Evolutionary conservation across 2,329 filamentous ascomycete genomes (phyloP).

Genomic region (Clonostachys rosea): DNA sequence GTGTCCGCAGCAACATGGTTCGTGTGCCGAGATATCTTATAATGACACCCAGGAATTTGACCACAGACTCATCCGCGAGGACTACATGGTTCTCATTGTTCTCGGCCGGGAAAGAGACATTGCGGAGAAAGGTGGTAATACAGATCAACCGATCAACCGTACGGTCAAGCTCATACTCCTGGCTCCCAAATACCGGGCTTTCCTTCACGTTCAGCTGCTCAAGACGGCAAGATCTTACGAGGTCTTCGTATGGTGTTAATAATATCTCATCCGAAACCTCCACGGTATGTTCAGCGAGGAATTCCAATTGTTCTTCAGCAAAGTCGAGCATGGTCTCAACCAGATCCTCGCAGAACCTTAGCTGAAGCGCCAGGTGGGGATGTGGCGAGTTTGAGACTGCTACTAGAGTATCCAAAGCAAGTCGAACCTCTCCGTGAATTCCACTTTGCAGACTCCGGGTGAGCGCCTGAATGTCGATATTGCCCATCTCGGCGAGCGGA

Average conservation of each 20-base stretch:
- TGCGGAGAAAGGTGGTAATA: slow-evolving; percentile 87
- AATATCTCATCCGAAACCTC: slow-evolving; percentile 86
- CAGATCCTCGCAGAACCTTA: slow-evolving; percentile 79
- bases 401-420: slow-evolving; percentile 81
- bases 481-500: slow-evolving; percentile 69
- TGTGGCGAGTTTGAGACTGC: slow-evolving; percentile 59
- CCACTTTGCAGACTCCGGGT: slow-evolving; percentile 88
- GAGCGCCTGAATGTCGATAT: slow-evolving; percentile 85
- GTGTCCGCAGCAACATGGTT: slow-evolving; percentile 76
- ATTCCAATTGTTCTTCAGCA: slow-evolving; percentile 81
- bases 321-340: slow-evolving; percentile 86
- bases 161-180: slow-evolving; percentile 77
- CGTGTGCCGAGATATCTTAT: slow-evolving; percentile 87
- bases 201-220: slow-evolving; percentile 72
- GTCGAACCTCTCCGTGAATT: slow-evolving; percentile 81
- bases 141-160: slow-evolving; percentile 85
- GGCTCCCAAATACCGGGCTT: slow-evolving; percentile 67
- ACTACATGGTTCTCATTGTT: slow-evolving; percentile 62
- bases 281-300: slow-evolving; percentile 77
- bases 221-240: slow-evolving; percentile 70
- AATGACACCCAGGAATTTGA: slow-evolving; percentile 79
- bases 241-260: slow-evolving; percentile 81
- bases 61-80: slow-evolving; percentile 70
- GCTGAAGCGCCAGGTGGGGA: slow-evolving; percentile 59
- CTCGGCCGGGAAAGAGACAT: slow-evolving; percentile 75